A percentile compares a stretch with the other conserved stretches of the same genome.
phyloP scores from a whole-genome alignment of 2,329 filamentous ascomycete species.

The Fusarium duplospermum region DNA sequence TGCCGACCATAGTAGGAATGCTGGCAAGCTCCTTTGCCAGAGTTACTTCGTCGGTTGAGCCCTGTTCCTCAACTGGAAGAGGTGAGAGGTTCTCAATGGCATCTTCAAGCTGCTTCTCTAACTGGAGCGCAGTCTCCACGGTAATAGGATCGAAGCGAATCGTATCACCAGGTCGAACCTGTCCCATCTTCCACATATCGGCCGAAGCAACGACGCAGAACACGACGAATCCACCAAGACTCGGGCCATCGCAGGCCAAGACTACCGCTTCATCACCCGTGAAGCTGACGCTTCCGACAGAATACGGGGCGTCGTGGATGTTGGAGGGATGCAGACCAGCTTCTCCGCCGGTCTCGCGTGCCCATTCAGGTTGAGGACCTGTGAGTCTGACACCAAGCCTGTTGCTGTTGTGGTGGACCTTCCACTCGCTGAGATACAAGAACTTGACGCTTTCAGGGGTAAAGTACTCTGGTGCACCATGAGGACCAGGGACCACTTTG shows the following conservation, averaged over 20 bases:
- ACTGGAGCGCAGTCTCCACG: conserved; percentile 39
- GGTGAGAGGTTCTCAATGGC: conserved; percentile 38
- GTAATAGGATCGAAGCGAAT: conserved; percentile 49
- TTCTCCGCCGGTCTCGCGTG: conserved; percentile 50
- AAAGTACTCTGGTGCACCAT: conserved; percentile 53
- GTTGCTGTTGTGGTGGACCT: conserved; percentile 55
- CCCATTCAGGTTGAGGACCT: conserved; percentile 53
- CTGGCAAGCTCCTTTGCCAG: not conserved
- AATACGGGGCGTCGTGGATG: conserved; percentile 54
- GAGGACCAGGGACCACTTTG: conserved; percentile 53
- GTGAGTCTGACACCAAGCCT: conserved; percentile 53
- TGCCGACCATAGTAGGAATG: conserved; percentile 24
- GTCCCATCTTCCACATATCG: conserved; percentile 57
- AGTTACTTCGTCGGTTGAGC: not conserved
- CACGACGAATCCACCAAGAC: conserved; percentile 55
- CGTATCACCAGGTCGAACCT: conserved; percentile 53
- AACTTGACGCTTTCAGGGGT: conserved; percentile 45
- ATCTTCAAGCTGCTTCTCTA: conserved; percentile 36
- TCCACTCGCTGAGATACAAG: conserved; percentile 52
- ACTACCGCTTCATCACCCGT: conserved; percentile 56
- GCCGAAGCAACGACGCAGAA: conserved; percentile 52
- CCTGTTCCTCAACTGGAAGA: not conserved
- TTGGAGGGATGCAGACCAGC: conserved; percentile 57
- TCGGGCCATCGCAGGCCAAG: conserved; percentile 54
- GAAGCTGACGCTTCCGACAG: conserved; percentile 56